Base-by-base conservation (phyloP, 163 green algal species). In the Scenedesmus sp. region DNA sequence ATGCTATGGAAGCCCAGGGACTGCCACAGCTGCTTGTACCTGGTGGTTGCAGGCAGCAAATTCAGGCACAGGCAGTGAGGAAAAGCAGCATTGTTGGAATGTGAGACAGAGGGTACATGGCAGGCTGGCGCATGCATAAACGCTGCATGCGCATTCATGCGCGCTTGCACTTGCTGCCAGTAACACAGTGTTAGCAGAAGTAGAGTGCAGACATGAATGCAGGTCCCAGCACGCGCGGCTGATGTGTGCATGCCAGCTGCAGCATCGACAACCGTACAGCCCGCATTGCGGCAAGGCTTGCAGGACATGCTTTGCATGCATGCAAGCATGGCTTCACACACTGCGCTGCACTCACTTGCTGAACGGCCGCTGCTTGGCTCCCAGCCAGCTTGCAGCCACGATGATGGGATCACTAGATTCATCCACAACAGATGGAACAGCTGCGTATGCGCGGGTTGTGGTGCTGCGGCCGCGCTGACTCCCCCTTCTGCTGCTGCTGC, bases 331-430 rank as follows among this genome's bases (percentile, higher is more conserved):
- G 8, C 2, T 79, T 52, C 59, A 34, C 9, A 9, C 59, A 2
- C 77, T 26, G 2, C 23, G 46, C 34, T 57, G 12, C 4, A 76
- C 88, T 79, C 59, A 92, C 86, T 93, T 93, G 85, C 52, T 77
- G 64, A 93, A 93, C 3, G 90, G 90, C 15, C 90, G 16, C 76
- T 93, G 34, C 34, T 88, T 88, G 62, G 90, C 90, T n/a, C 90
- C 90, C 13, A 93, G 85, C 90, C 90, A 93, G 60, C 85, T 73
- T 52, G 55, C 60, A 55, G 67, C 64, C 7, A 91, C 79, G 34
- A 93, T 79, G 77, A 91, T 91, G 2, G 90, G 90, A 2, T 79
- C 55, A 12, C 34, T 59, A 13, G 18, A 56, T 26, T 57, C 54
- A 12, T 56, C 57, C 34, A 55, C 59, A 46, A 67, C 20, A 52